Conservation (phyloP, 2,329 filamentous ascomycete genomes). For the Phyllosticta citriasiana region DNA sequence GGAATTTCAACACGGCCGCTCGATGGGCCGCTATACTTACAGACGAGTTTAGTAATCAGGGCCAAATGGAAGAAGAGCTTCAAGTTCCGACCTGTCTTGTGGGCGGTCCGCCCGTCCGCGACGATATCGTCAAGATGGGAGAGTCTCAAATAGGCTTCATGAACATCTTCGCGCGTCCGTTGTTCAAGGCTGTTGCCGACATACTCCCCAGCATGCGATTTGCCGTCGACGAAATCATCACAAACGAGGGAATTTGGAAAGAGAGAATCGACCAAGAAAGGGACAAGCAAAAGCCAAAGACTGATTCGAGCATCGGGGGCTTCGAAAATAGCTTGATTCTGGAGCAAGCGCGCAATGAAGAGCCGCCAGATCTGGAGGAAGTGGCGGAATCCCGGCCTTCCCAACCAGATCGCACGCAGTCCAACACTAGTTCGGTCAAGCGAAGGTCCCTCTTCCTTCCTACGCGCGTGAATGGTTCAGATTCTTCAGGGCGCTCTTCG, state of each 20-base stretch:
- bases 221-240: conserved; percentile 68
- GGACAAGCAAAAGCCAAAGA: conserved; percentile 17
- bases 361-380: conserved; percentile 19
- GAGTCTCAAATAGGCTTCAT: conserved; percentile 93
- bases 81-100: conserved; percentile 82
- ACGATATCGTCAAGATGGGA: conserved; percentile 71
- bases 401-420: neutral
- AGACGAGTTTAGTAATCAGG: conserved; percentile 88
- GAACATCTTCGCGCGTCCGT: conserved; percentile 85
- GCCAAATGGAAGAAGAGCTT: conserved; percentile 80
- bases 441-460: conserved; percentile 1
- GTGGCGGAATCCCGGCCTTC: neutral
- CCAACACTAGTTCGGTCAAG: conserved; percentile 4
- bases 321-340: conserved; percentile 5
- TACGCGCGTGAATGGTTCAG: conserved; percentile 6
- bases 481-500: conserved; percentile 23
- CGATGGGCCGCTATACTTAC: conserved; percentile 92
- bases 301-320: conserved; percentile 14
- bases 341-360: conserved; percentile 26
- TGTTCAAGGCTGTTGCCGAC: conserved; percentile 81
- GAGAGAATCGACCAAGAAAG: conserved; percentile 55
- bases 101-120: conserved; percentile 64
- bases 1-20: conserved; percentile 70
- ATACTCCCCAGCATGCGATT: conserved; percentile 79
- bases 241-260: conserved; percentile 68